Conservation (phyloP, 2,329 filamentous ascomycete genomes). For the Rutstroemia sp. region DNA sequence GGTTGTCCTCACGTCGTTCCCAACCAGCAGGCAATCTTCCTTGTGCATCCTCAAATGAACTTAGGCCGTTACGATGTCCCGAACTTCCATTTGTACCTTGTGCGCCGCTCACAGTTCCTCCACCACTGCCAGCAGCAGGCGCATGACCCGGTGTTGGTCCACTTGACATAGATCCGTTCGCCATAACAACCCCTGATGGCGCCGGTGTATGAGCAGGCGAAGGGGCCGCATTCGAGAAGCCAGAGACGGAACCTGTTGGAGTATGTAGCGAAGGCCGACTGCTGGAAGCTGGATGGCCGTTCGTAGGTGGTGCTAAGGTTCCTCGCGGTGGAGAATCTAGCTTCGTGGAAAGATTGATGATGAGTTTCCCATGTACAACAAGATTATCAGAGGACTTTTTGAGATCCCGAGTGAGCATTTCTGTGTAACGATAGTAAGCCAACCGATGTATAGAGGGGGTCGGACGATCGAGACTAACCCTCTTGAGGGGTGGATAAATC, state of each 20-base stretch:
- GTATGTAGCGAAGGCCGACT: conserved; percentile 28
- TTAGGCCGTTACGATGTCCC: conserved; percentile 50
- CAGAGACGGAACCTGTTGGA: conserved; percentile 25
- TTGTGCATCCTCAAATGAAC: conserved; percentile 94
- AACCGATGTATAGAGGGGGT: conserved; percentile 8
- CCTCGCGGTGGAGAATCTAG: conserved; percentile 60
- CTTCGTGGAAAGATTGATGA: conserved; percentile 93
- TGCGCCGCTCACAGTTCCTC: conserved; percentile 16
- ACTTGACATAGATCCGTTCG: conserved; percentile 25
- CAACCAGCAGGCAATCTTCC: conserved; percentile 87
- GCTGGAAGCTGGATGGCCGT: conserved; percentile 19
- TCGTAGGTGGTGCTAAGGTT: conserved; percentile 25
- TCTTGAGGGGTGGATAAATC: conserved; percentile 85
- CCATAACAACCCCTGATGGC: conserved; percentile 23
- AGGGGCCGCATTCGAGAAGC: conserved; percentile 18
- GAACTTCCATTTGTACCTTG: conserved; percentile 19
- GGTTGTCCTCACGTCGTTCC: conserved; percentile 91
- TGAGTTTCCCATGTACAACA: conserved; percentile 94
- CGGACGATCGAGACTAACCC: conserved; percentile 49
- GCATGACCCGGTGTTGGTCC: conserved; percentile 29
- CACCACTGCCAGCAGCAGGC: conserved; percentile 28
- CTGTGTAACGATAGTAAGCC: conserved; percentile 34
- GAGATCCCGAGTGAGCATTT: conserved; percentile 95
- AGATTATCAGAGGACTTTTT: conserved; percentile 98
- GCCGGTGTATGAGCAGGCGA: conserved; percentile 31